Evolutionary conservation across 148 eudicot genomes (phyloP), one percentile per base, ranked within the genome.

Genomic region (Persicaria maculosa): DNA sequence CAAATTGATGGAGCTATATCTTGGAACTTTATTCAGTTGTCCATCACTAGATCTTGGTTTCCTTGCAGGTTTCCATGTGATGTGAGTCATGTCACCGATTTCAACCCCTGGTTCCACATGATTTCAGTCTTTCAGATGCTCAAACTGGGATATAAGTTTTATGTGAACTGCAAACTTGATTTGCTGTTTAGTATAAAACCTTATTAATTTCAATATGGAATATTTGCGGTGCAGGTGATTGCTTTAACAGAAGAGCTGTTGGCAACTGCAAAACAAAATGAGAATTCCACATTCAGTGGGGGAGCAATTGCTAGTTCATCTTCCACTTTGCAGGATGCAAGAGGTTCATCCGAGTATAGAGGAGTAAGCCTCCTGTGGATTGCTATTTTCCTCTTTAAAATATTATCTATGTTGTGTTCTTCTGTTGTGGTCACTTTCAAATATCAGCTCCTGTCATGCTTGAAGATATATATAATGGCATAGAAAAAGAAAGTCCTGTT

Each of bases 171-270:
- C 70, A 72, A 19, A 58, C 44, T 45, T 44, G 76, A 82, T 69
- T 82, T 64, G 73, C 70, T 57, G 74, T 72, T 47, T 45, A 10
- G 44, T 76, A 1, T 47, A 20, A 31, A 3, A 10, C 47, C 19
- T 65, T 17, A 65, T 40, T 65, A 15, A 40, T 36, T 65, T 4
- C 14, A 65, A 40, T 43, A 36, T 36, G 46, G 43, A 20, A 65
- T 65, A 40, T 79, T 55, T 74, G 16, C 74, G 67, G 15, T 78
- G 77, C 89, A 96, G 99, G 97, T 96, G 78, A 96, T 96, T 80
- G 85, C 85, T 68, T 78, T 96, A 83, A 96, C 99, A 14, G 91
- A 96, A 86, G 99, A 96, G 82, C 83, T 96, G 75, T 84, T 96
- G 82, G 89, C 78, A 74, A 90, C 99, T 75, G 92, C 99, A 68